These are phyloP conservation scores for Colletotrichum sp. DNA, from an alignment of 2,329 filamentous ascomycete species.

Conservation along the genomic window DNA sequence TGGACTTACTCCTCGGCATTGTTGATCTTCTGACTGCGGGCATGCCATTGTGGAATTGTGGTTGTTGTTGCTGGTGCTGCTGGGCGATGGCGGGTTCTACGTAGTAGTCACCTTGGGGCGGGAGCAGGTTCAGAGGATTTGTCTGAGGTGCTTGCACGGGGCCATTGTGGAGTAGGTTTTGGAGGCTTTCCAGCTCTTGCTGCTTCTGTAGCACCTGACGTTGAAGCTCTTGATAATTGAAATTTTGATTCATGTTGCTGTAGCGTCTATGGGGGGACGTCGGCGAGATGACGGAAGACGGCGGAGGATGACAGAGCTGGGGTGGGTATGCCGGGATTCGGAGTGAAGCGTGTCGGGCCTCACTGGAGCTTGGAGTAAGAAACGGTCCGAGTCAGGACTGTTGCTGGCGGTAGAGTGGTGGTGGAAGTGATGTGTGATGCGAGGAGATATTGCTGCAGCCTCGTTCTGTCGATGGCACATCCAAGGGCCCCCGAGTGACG, in stretches of 20 bases:
- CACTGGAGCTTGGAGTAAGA: neutral
- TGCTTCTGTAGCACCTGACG: constrained; percentile 19
- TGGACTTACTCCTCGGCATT: constrained; percentile 23
- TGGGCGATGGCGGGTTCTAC: constrained; percentile 7
- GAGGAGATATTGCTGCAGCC: constrained; percentile 11
- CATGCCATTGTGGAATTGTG: constrained; percentile 5
- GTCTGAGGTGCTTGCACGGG: neutral
- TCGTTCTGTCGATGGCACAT: constrained; percentile 10
- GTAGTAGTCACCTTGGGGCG: constrained; percentile 10
- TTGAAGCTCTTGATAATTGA: constrained; percentile 17
- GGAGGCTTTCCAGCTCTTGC: constrained; percentile 17
- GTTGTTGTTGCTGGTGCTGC: neutral
- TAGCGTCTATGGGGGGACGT: neutral
- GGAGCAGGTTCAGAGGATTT: neutral
- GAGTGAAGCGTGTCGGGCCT: neutral
- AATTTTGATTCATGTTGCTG: constrained; percentile 19
- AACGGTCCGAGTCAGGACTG: constrained; percentile 2
- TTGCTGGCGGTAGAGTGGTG: neutral
- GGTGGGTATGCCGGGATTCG: neutral
- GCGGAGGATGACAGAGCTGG: neutral
- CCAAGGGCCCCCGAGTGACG: constrained; percentile 7
- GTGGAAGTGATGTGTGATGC: neutral
- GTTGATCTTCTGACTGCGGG: constrained; percentile 1
- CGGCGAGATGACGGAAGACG: neutral
- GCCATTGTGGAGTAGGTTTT: constrained; percentile 9